phyloP scores from a whole-genome alignment of 345 rosid species.

The Eutrema yunnanense region DNA sequence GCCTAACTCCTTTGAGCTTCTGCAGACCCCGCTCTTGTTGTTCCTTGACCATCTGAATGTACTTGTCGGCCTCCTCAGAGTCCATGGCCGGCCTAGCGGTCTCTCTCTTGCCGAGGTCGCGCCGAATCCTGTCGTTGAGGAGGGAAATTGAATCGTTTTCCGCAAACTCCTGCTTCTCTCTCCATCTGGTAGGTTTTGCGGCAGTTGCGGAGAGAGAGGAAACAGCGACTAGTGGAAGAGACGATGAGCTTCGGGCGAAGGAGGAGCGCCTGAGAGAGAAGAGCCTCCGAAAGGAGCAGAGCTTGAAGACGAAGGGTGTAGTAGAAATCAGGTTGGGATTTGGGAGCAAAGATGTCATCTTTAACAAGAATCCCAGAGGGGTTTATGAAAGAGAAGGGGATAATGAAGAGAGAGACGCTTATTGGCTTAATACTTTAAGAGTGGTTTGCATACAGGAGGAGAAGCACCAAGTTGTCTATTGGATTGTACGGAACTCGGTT shows the following conservation, averaged over 20 bases:
- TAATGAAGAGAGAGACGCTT: not conserved
- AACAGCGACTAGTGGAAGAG: slow-evolving; percentile 37
- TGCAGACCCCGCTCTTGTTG: slow-evolving; percentile 89
- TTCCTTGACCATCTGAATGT: slow-evolving; percentile 70
- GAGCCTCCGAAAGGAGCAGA: slow-evolving; percentile 29
- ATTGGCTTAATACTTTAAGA: not conserved
- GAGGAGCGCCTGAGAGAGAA: slow-evolving; percentile 25
- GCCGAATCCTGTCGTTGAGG: slow-evolving; percentile 74
- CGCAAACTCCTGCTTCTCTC: slow-evolving; percentile 35
- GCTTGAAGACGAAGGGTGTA: slow-evolving; percentile 35
- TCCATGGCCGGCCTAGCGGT: slow-evolving; percentile 51
- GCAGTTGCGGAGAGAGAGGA: slow-evolving; percentile 39
- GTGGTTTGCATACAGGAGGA: not conserved
- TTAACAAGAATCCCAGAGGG: slow-evolving; percentile 8
- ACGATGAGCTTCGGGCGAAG: slow-evolving; percentile 7
- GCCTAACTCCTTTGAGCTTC: slow-evolving; percentile 69
- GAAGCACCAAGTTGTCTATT: slow-evolving; percentile 38
- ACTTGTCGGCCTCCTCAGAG: slow-evolving; percentile 79
- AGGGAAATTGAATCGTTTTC: slow-evolving; percentile 57
- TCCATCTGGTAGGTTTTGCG: slow-evolving; percentile 29
- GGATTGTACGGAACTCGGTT: slow-evolving; percentile 75
- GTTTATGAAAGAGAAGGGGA: slow-evolving; percentile 16
- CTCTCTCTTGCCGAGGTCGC: slow-evolving; percentile 58
- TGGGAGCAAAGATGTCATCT: slow-evolving; percentile 48
- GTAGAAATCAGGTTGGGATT: slow-evolving; percentile 25